Evolutionary conservation across 257 asterid genomes (phyloP).

Genomic region (Knoxia roxburghii): DNA sequence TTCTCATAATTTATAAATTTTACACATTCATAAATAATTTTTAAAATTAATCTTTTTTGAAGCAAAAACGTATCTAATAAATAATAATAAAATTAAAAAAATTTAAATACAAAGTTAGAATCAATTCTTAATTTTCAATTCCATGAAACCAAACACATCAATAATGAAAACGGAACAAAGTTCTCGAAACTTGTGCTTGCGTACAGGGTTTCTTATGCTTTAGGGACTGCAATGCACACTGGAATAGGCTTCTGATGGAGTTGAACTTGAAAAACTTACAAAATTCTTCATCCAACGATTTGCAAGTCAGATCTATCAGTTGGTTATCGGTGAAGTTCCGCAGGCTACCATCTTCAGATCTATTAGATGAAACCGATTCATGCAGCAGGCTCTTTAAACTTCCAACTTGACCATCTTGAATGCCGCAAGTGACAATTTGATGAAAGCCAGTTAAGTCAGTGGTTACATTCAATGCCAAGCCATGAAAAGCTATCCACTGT

Average conservation of each 20-base stretch:
- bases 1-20: too few relatives aligned
- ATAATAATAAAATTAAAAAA: too few relatives aligned
- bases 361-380: slow-evolving; percentile 16
- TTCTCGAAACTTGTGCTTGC: too few relatives aligned
- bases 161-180: too few relatives aligned
- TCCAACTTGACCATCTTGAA: slow-evolving; percentile 69
- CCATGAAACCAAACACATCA: too few relatives aligned
- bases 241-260: slow-evolving; percentile 22
- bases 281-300: slow-evolving; percentile 50
- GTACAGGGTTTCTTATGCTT: too few relatives aligned
- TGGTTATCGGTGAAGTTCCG: slow-evolving; percentile 27
- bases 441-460: slow-evolving; percentile 57
- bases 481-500: slow-evolving; percentile 74
- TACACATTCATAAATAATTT: too few relatives aligned
- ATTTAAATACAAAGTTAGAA: too few relatives aligned
- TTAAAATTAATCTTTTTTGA: too few relatives aligned
- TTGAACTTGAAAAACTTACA: slow-evolving; percentile 66
- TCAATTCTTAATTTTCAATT: too few relatives aligned
- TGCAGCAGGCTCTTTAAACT: slow-evolving; percentile 49
- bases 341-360: slow-evolving; percentile 12
- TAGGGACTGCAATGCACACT: slow-evolving; percentile 1
- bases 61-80: too few relatives aligned
- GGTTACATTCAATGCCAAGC: slow-evolving; percentile 75
- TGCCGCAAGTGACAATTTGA: slow-evolving; percentile 77
- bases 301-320: slow-evolving; percentile 44